Base-by-base conservation (phyloP, 1,284 basidiomycete species). In the Ceratobasidium sp. region DNA sequence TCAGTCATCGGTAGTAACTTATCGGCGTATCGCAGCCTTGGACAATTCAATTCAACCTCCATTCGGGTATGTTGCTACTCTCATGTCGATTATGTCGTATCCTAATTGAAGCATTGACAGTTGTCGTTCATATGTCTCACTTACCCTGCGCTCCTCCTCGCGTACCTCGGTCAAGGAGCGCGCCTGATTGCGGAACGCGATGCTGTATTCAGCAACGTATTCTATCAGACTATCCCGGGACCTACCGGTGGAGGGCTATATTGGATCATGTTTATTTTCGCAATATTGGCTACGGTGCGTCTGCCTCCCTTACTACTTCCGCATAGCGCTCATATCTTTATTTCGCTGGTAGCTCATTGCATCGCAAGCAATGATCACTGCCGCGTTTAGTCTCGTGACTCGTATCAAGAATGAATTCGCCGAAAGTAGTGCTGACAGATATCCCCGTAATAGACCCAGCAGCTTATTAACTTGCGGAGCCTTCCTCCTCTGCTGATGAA, bases 141-240 rank as follows among this genome's bases (percentile, higher is more conserved):
- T 0, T 91, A 89, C 78, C 91, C 91, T 1, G 85, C 87, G 8
- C 83, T 93, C n/a, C 75, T 89, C 0, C 82, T 92, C 0, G 88
- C 89, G 2, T 91, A 91, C 78, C 86, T 91, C 31, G 91, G 91
- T 0, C 91, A 93, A 82, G 91, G 91, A 15, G 89, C 91, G 14
- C 83, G 86, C 2, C 81, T 92, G 33, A 87, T 91, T 67, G 75
- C 78, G 0, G 84, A 89, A 72, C 87, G 87, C 4, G 84, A 85
- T 9, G 76, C 66, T 0, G 86, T 90, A 11, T 78, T 91, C 3
- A 31, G 76, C 0, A 90, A 90, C 76, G 81, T 91, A 0, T 92
- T 92, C 80, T 92, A 91, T 80, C 82, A 84, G 3, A 86, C 87
- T 1, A 91, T 92, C 56, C 90, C 91, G 0, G 90, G 90, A 0